These are phyloP conservation scores for Fusarium sp. DNA, from an alignment of 2,329 filamentous ascomycete species.

Conservation along the genomic window DNA sequence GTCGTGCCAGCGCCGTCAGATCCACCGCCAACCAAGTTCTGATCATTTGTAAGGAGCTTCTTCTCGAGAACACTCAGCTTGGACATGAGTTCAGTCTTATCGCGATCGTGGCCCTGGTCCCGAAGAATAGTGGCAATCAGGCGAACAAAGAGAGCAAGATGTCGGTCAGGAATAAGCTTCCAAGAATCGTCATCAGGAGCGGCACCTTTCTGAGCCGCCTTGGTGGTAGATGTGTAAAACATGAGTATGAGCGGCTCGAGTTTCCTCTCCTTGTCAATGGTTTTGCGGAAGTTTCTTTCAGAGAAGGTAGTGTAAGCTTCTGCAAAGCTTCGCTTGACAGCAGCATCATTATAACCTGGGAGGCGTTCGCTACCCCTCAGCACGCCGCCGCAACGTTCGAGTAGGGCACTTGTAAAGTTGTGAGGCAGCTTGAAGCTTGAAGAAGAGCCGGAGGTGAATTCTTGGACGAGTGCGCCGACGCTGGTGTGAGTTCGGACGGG, in stretches of 20 bases:
- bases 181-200: slow-evolving; percentile 84
- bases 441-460: slow-evolving; percentile 70
- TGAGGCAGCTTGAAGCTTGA: slow-evolving; percentile 66
- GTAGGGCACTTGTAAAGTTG: slow-evolving; percentile 60
- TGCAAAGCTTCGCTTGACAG: slow-evolving; percentile 92
- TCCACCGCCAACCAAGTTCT: slow-evolving; percentile 70
- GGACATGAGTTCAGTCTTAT: slow-evolving; percentile 83
- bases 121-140: slow-evolving; percentile 82
- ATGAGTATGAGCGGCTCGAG: slow-evolving; percentile 94
- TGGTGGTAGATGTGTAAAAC: slow-evolving; percentile 94
- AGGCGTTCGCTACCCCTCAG: slow-evolving; percentile 83
- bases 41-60: slow-evolving; percentile 92
- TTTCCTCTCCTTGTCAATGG: slow-evolving; percentile 91
- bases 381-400: slow-evolving; percentile 82
- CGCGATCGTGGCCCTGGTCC: slow-evolving; percentile 84
- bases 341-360: slow-evolving; percentile 89
- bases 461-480: slow-evolving; percentile 87
- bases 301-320: slow-evolving; percentile 95
- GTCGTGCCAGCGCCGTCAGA: slow-evolving; percentile 56
- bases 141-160: slow-evolving; percentile 93
- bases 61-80: slow-evolving; percentile 86
- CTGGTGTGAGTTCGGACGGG: slow-evolving; percentile 72
- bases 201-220: slow-evolving; percentile 79
- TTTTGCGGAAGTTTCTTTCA: slow-evolving; percentile 85
- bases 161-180: slow-evolving; percentile 92